These are phyloP conservation scores for Tricholoma sp. DNA, from an alignment of 768 basidiomycete genomes.

Conservation along the genomic window DNA sequence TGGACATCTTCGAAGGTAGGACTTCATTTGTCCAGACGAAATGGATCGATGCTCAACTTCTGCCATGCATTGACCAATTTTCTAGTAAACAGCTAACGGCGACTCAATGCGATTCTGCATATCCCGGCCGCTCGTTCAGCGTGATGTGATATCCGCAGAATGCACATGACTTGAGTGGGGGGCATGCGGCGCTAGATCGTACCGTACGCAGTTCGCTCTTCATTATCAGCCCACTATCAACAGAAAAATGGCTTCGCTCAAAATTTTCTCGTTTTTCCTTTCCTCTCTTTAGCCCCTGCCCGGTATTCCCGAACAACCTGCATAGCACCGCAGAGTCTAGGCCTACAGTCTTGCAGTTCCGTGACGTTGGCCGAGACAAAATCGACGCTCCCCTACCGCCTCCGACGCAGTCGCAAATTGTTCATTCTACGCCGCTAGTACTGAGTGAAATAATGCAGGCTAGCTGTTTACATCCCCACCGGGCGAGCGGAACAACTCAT, in stretches of 20 bases:
- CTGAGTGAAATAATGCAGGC: background rate
- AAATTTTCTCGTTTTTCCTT: too few species aligned
- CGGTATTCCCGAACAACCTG: background rate
- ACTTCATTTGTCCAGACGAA: background rate
- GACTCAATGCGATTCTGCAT: background rate
- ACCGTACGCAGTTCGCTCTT: background rate
- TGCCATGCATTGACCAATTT: background rate
- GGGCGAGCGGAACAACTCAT: background rate
- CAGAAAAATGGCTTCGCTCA: background rate
- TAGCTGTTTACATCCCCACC: background rate
- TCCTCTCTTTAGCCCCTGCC: background rate
- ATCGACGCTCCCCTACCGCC: background rate
- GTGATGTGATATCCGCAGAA: background rate
- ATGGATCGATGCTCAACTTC: background rate
- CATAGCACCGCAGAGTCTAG: background rate
- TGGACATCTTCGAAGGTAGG: background rate
- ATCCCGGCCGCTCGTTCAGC: background rate
- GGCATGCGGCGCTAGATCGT: background rate
- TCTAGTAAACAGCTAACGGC: background rate
- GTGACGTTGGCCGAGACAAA: background rate
- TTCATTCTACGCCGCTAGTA: too few species aligned
- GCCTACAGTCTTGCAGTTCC: background rate
- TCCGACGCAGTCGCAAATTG: conserved; percentile 1
- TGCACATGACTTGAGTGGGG: background rate
- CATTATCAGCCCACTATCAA: background rate